Conservation (phyloP, 345 rosid species). For the Eutrema japonicum region DNA sequence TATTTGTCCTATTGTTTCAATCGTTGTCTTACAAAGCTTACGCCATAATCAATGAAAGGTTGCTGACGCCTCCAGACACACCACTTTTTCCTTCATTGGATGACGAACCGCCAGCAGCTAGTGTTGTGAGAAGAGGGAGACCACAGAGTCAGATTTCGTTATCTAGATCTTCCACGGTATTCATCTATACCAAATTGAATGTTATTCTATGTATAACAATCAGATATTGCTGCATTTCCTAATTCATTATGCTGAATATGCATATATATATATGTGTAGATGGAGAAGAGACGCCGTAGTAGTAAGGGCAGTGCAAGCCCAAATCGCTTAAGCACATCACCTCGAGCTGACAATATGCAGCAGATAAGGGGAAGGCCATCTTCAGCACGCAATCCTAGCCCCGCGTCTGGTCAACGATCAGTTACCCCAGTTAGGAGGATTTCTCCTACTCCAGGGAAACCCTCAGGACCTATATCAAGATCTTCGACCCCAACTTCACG, state of each 20-base stretch:
- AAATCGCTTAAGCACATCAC: conserved; percentile 90
- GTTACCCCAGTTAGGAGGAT: conserved; percentile 71
- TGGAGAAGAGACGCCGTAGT: conserved; percentile 91
- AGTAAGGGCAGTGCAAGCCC: conserved; percentile 98
- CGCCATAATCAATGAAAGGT: conserved; percentile 62
- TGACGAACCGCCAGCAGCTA: conserved; percentile 67
- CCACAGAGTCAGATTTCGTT: conserved; percentile 87
- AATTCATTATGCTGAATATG: conserved; percentile 16
- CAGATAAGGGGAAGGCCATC: conserved; percentile 88
- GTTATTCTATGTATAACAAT: conserved; percentile 20
- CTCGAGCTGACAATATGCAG: conserved; percentile 66
- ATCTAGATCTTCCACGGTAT: conserved; percentile 94
- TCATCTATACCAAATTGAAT: conserved; percentile 15
- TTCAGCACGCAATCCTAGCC: conserved; percentile 76
- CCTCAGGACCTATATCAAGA: conserved; percentile 64
- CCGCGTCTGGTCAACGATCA: conserved; percentile 55
- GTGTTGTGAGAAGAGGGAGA: conserved; percentile 73
- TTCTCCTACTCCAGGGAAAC: conserved; percentile 69
- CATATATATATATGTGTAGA: conserved; percentile 51
- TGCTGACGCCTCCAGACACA: conserved; percentile 96
- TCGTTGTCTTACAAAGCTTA: conserved; percentile 45
- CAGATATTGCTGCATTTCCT: conserved; percentile 26
- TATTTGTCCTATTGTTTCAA: conserved; percentile 11
- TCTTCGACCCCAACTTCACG: conserved; percentile 79
- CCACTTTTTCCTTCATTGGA: conserved; percentile 96